A percentile compares a stretch with the other conserved stretches of the same genome.
Evolutionary conservation across 2,329 filamentous ascomycete genomes (phyloP).

Genomic region (Epichloe glyceriae): DNA sequence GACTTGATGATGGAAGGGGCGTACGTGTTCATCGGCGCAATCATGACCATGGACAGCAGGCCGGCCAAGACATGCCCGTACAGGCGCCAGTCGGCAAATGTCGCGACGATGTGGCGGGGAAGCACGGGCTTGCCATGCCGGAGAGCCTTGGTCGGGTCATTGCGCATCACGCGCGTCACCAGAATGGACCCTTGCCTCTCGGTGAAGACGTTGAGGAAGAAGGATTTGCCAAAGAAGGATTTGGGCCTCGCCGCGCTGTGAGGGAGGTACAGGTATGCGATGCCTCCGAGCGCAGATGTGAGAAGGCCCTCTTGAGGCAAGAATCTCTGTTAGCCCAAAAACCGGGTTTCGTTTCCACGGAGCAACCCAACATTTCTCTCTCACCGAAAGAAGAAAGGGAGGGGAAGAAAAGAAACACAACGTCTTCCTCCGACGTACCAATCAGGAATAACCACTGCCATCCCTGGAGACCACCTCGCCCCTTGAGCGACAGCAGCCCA

Average conservation of each 20-base stretch:
- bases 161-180: constrained; percentile 16
- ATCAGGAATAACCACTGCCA: constrained; percentile 21
- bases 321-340: no score
- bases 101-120: constrained; percentile 13
- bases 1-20: constrained; percentile 19
- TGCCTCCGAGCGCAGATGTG: constrained; percentile 11
- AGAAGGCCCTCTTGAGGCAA: constrained; percentile 13
- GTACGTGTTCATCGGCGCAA: constrained; percentile 18
- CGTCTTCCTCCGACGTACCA: constrained; percentile 8
- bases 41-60: constrained; percentile 19
- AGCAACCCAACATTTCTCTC: no score
- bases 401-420: no score
- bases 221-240: constrained; percentile 12
- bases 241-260: constrained; percentile 15
- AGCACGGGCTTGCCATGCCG: constrained; percentile 13
- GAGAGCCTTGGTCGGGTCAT: constrained; percentile 17
- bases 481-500: constrained; percentile 15
- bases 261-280: constrained; percentile 17
- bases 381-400: no score
- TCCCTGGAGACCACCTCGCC: constrained; percentile 12
- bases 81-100: constrained; percentile 16
- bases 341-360: no score
- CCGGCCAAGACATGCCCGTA: constrained; percentile 16
- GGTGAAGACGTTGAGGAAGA: constrained; percentile 12
- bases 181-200: constrained; percentile 14